Base-by-base conservation (phyloP, 192 early-diverging fungal genomes). In the Rhizophagus prolifer region DNA sequence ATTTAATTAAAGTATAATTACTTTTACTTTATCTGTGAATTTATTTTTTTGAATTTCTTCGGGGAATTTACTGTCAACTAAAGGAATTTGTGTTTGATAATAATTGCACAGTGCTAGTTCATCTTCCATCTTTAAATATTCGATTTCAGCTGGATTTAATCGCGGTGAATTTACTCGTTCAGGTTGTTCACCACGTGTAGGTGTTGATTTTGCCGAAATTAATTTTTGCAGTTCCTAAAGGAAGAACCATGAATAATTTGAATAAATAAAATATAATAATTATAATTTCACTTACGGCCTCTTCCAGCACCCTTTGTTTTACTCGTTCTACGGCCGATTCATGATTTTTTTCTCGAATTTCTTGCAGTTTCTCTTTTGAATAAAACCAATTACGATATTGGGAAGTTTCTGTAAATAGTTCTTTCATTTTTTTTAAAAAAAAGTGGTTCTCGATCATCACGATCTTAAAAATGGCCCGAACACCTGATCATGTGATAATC, bases 371-470 rank as follows among this genome's bases (percentile, higher is more conserved):
- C 26, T 54, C 63, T 54, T 86, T 85, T 44, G 86, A 89, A 47
- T 90, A 93, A 34, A 90, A 81, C 92, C 92, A 94, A 73, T 94
- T 86, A 46, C 85, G 88, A 78, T 85, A 94, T 71, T 94, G 92
- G 34, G 92, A 90, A 10, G 89, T 85, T 75, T 93, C 89, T 71
- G 92, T 86, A 70, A 85, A 93, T 1, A 93, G 76, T 75, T 82
- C 79, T 38, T 82, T 84, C 65, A 67, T 67, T 44, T 44, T 44
- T 44, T 44, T 44, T 13, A 44, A 12, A 44, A 44, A 44, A 44
- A 44, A 44, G 31, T 31, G 31, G 2, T 31, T 31, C 31, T 4
- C 31, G 38, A 44, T 44, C 41, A 44, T 2, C n/a, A n/a, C n/a
- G n/a, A n/a, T n/a, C n/a, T n/a, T n/a, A n/a, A n/a, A n/a, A n/a